Evolutionary conservation across 2,329 filamentous ascomycete genomes (phyloP), one percentile per base, ranked within the genome.

Genomic region (Pezicula neosporulosa): DNA sequence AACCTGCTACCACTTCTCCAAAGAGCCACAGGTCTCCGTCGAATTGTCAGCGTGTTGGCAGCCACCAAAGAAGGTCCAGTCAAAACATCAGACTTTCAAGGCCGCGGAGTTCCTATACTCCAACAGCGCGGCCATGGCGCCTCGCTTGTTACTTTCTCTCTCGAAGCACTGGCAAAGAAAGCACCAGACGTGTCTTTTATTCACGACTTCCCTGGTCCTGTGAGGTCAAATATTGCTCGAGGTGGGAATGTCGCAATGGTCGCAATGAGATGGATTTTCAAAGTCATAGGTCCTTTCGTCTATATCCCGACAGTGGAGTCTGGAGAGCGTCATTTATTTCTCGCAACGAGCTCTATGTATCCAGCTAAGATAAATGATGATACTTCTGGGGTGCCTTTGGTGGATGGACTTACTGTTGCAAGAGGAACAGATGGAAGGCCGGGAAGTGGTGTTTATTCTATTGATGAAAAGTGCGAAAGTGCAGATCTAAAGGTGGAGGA

Each of bases 1-100:
- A 80, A 83, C 47, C 72, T 86, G 0, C 73, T 85, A 10, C 81
- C 82, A 0, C 70, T 77, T 0, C 68, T 86, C 1, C 68, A 70
- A 19, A 60, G 60, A n/a, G 75, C 79, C 0, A 52, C 66, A 0
- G 54, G 62, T 3, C 66, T 81, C 7, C 72, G 75, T 0, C 76
- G 80, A 9, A 77, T 83, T 10, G 72, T 83, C 33, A 75, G 66
- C n/a, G 73, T 83, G 12, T 63, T 77, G 2, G 74, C 71, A 0
- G 79, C 68, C 6, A 72, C 74, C 13, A 70, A 71, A n/a, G 81
- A 83, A 67, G 77, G 77, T 3, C 52, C 68, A 3, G 64, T 83
- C 18, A 64, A 70, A 52, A 52, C 68, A 0, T 62, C 72, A 44
- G 73, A 80, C 52, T 68, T 77, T 33, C 68, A 71, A 38, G 66